Conservation (phyloP, 495 filamentous ascomycete species). For the Xylaria acuta region DNA sequence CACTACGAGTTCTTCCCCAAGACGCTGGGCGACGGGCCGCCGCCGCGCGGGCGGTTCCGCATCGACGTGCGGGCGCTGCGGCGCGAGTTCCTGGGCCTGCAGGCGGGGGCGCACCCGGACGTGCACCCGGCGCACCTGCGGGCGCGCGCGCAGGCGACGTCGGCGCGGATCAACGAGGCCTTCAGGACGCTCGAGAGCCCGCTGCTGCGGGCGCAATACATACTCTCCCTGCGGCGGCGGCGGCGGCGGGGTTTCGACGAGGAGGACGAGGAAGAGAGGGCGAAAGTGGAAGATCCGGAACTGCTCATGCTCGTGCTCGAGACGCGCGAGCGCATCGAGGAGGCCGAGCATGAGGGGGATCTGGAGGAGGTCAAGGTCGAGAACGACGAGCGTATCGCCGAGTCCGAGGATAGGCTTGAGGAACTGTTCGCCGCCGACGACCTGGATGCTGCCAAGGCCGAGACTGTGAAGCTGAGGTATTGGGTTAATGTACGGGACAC, state of each 20-base stretch:
- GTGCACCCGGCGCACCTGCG: conserved; percentile 47
- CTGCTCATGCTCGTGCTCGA: conserved; percentile 90
- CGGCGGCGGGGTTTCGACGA: too few relatives aligned
- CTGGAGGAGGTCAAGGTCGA: conserved; percentile 64
- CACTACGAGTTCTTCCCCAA: conserved; percentile 89
- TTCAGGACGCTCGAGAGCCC: conserved; percentile 83
- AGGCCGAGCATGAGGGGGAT: conserved; percentile 67
- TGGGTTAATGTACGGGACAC: conserved; percentile 89
- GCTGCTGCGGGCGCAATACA: conserved; percentile 81
- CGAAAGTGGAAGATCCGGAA: conserved; percentile 71
- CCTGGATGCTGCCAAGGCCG: conserved; percentile 66
- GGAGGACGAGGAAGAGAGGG: too few relatives aligned
- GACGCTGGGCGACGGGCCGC: conserved; percentile 80
- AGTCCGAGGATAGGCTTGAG: conserved; percentile 64
- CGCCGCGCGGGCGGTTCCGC: conserved; percentile 76
- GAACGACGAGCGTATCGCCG: conserved; percentile 71
- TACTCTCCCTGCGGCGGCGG: conserved; percentile 75
- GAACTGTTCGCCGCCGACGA: conserved; percentile 70
- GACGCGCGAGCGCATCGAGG: conserved; percentile 83
- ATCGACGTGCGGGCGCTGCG: conserved; percentile 73
- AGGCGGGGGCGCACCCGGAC: conserved; percentile 83
- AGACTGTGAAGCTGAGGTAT: conserved; percentile 82
- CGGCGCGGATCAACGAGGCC: conserved; percentile 83
- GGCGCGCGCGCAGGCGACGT: conserved; percentile 71
- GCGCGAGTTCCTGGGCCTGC: conserved; percentile 84